phyloP scores from a whole-genome alignment of 2,329 filamentous ascomycete genomes.

The Clarireedia hainanense region DNA sequence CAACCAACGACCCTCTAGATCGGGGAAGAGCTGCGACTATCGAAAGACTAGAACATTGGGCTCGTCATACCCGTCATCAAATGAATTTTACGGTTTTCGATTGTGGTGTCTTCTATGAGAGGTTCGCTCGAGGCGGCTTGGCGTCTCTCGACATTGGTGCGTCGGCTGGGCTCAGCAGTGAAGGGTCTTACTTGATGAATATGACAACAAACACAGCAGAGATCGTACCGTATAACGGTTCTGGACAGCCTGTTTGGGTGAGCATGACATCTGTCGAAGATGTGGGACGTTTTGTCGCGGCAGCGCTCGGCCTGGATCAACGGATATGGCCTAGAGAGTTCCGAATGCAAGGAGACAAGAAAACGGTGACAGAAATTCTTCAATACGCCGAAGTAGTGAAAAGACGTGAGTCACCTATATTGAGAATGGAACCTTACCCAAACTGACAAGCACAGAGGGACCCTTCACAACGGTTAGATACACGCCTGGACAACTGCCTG shows the following conservation, averaged over 20 bases:
- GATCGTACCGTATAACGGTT: slow-evolving; percentile 47
- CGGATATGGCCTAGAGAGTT: slow-evolving; percentile 61
- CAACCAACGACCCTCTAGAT: slow-evolving; percentile 50
- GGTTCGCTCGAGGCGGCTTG: slow-evolving; percentile 62
- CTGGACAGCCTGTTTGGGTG: slow-evolving; percentile 45
- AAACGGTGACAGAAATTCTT: slow-evolving; percentile 54
- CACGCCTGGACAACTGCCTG: slow-evolving; percentile 16
- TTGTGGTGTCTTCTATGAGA: slow-evolving; percentile 69
- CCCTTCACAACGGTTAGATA: slow-evolving; percentile 19
- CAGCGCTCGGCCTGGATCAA: slow-evolving; percentile 55
- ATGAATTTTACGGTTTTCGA: slow-evolving; percentile 66
- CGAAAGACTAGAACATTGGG: slow-evolving; percentile 46
- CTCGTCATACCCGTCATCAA: slow-evolving; percentile 35
- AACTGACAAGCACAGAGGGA: slow-evolving; percentile 9
- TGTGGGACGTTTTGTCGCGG: slow-evolving; percentile 61
- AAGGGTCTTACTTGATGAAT: slow-evolving; percentile 61
- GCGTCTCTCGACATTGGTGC: slow-evolving; percentile 49
- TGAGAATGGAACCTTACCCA: neutral
- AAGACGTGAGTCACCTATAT: slow-evolving; percentile 34
- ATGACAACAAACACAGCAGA: slow-evolving; percentile 49
- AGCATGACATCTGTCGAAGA: slow-evolving; percentile 64
- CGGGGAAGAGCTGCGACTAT: slow-evolving; percentile 51
- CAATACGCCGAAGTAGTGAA: slow-evolving; percentile 39
- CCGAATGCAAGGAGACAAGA: slow-evolving; percentile 58
- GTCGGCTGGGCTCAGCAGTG: slow-evolving; percentile 42